Evolutionary conservation across 192 early-diverging fungal genomes (phyloP), one percentile per base, ranked within the genome.

Genomic region (Dissophora globulifera): DNA sequence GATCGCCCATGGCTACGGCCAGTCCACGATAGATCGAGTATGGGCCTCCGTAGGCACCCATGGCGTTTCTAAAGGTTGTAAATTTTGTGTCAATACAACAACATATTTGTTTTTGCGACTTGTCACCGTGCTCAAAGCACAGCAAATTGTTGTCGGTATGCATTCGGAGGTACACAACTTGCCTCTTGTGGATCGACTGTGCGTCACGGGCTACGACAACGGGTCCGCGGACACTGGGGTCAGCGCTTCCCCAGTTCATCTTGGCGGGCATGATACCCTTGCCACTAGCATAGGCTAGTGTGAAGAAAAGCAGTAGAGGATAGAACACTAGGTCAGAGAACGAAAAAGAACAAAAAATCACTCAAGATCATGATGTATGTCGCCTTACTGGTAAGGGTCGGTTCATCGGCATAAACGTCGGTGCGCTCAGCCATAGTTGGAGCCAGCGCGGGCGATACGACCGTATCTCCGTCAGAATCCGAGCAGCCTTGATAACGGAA

Each of bases 21-120:
- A 98, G 78, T 8, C 94, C 92, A 47, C 93, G 92, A 80, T 96
- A 98, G 52, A 96, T 89, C 64, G 90, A 93, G 69, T 98, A 96
- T n/a, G 94, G 89, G 11, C 94, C 96, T 56, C 94, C 94, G 78
- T 95, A 91, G 2, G 96, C 96, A 51, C 96, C 96, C 54, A 95
- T 94, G 22, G 96, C 96, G 83, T 97, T 97, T 71, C 88, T 86
- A 72, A 5, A n/a, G n/a, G n/a, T n/a, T n/a, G n/a, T n/a, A n/a
- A n/a, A n/a, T n/a, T n/a, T n/a, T n/a, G n/a, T n/a, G n/a, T n/a
- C n/a, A n/a, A n/a, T n/a, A n/a, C n/a, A n/a, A n/a, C n/a, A n/a
- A n/a, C n/a, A n/a, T n/a, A n/a, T n/a, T n/a, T n/a, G n/a, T n/a
- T n/a, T n/a, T n/a, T n/a, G n/a, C n/a, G n/a, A n/a, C n/a, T n/a